These are phyloP conservation scores for Saccharomycopsis phalli DNA, from an alignment of 1,139 yeast genomes.

Conservation along the genomic window DNA sequence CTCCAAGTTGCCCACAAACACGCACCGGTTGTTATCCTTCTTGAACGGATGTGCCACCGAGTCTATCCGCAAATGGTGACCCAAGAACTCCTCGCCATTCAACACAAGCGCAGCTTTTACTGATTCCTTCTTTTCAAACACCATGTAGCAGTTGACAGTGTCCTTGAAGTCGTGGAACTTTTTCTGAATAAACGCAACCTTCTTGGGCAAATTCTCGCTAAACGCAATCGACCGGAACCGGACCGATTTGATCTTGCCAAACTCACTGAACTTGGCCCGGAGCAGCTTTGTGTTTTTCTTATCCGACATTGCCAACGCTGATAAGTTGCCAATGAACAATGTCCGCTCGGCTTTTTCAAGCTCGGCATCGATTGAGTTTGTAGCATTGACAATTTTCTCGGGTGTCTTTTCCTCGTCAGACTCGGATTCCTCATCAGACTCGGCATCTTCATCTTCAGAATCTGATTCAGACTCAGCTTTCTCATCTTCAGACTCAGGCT, in stretches of 20 bases:
- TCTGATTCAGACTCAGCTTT: constrained; percentile 24
- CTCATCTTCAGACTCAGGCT: constrained; percentile 26
- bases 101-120: constrained; percentile 43
- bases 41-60: constrained; percentile 85
- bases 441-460: constrained; percentile 25
- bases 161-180: constrained; percentile 71
- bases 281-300: constrained; percentile 56
- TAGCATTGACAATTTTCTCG: constrained; percentile 26
- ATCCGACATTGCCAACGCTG: constrained; percentile 53
- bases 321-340: constrained; percentile 81
- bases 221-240: constrained; percentile 92
- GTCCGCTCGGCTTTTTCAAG: constrained; percentile 83
- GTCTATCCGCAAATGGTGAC: constrained; percentile 81
- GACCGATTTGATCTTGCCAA: constrained; percentile 61
- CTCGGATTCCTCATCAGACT: constrained; percentile 23
- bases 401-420: too few relatives aligned
- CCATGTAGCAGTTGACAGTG: constrained; percentile 82
- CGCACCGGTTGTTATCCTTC: constrained; percentile 74
- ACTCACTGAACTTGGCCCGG: constrained; percentile 48
- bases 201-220: constrained; percentile 81
- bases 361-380: constrained; percentile 53
- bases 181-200: constrained; percentile 81
- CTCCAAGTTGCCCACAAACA: constrained; percentile 90
- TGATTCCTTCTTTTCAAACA: constrained; percentile 47
- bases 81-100: constrained; percentile 62